Evolutionary conservation across 768 basidiomycete genomes (phyloP), one percentile per base, ranked within the genome.

Genomic region (Trametes gibbosa): DNA sequence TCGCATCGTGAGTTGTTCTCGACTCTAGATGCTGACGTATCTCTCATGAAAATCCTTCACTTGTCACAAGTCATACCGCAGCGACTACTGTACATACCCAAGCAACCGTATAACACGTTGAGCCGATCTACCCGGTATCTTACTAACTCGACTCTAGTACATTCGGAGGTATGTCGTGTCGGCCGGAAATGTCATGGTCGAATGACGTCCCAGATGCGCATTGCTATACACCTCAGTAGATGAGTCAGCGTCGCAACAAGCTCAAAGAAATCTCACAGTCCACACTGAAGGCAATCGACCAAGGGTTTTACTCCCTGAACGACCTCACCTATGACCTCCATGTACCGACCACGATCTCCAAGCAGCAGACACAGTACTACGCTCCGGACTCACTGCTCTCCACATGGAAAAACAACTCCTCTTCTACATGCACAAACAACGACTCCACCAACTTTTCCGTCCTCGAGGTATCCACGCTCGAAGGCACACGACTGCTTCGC

Each of bases 381-480:
- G 68, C 77, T 0, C 79, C 83, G 2, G 77, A 84, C 35, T 77
- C 76, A 2, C 50, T 74, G 2, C 72, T 84, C 0, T 77, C 80
- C 4, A 62, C 71, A 32, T 88, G 86, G 86, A 41, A 68, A 16
- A 56, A 60, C 39, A 54, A 19, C 66, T 2, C 43, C 53, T 2
- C 64, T 66, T 23, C 45, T 56, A 12, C 53, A 49, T 3, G 50
- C n/a, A 16, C 13, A 21, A 0, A 3, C 42, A 25, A 17, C 9
- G 14, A 49, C 58, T 24, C 58, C 27, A 61, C 50, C 61, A 73
- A 5, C 69, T 79, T 84, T 21, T 79, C 80, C 10, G 69, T 88
- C 41, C 71, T 83, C 9, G 83, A 89, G 66, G 79, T 84, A 7
- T 84, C 87, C 12, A 87, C 88, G 0, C 76, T 89, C 23, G 80